These are phyloP conservation scores for Alternaria gaisen DNA, from an alignment of 2,329 filamentous ascomycete genomes.

Conservation along the genomic window DNA sequence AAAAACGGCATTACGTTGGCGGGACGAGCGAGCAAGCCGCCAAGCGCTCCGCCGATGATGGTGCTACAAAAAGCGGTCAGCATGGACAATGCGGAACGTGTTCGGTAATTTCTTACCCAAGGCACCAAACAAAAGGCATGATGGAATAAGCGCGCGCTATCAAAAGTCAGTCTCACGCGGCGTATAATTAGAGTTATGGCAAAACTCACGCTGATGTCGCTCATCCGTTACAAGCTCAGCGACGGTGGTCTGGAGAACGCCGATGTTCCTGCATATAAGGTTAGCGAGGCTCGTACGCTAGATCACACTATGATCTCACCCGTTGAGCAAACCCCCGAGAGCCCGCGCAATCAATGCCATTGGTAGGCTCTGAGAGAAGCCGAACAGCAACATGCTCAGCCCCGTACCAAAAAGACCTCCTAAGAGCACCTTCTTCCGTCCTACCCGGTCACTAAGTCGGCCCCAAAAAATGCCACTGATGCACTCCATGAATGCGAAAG, in stretches of 20 bases:
- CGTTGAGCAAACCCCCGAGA: slow-evolving; percentile 89
- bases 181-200: slow-evolving; percentile 11
- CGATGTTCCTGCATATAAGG: slow-evolving; percentile 75
- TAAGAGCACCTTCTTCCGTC: slow-evolving; percentile 90
- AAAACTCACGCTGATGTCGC: slow-evolving; percentile 81
- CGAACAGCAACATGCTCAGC: slow-evolving; percentile 90
- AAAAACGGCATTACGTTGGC: slow-evolving; percentile 87
- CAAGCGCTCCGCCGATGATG: slow-evolving; percentile 90
- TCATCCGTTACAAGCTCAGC: slow-evolving; percentile 92
- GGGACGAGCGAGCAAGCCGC: slow-evolving; percentile 87
- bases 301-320: slow-evolving; percentile 64
- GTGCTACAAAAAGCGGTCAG: slow-evolving; percentile 65
- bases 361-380: slow-evolving; percentile 83
- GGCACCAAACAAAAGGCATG: slow-evolving; percentile 98
- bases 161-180: slow-evolving; percentile 35
- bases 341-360: slow-evolving; percentile 88
- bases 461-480: slow-evolving; percentile 94
- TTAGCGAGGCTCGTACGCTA: slow-evolving; percentile 42
- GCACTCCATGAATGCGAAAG: slow-evolving; percentile 96
- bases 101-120: slow-evolving; percentile 68
- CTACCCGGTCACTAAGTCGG: slow-evolving; percentile 86
- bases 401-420: slow-evolving; percentile 91
- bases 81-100: slow-evolving; percentile 16
- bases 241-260: slow-evolving; percentile 93
- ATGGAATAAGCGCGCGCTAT: slow-evolving; percentile 91